A percentile compares a stretch with the other conserved stretches of the same genome.
Evolutionary conservation across 768 basidiomycete genomes (phyloP).

Genomic region (Termitomyces sp.): DNA sequence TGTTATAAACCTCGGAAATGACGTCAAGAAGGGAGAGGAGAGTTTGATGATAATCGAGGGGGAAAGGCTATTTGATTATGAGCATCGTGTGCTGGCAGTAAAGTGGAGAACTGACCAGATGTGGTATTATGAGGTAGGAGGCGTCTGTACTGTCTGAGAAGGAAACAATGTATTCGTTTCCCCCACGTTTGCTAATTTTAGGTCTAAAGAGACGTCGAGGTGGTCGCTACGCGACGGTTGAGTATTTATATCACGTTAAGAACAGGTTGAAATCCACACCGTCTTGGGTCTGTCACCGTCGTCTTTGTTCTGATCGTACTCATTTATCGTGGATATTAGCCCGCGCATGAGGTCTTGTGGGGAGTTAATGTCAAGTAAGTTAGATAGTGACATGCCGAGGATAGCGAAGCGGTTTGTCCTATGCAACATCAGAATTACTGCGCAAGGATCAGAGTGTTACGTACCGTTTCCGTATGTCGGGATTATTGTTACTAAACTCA

Average conservation of each 20-base stretch:
- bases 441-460: constrained; percentile 14
- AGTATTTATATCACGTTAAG: constrained; percentile 4
- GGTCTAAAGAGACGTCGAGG: constrained; percentile 57
- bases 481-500: constrained; percentile 73
- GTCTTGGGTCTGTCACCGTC: constrained; percentile 73
- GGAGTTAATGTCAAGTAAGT: constrained; percentile 75
- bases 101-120: constrained; percentile 51
- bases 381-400: constrained; percentile 84
- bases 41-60: constrained; percentile 86
- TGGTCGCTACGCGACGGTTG: constrained; percentile 18
- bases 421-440: background rate
- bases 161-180: constrained; percentile 59
- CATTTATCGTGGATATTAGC: constrained; percentile 64
- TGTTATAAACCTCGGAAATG: constrained; percentile 85
- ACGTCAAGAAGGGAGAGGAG: constrained; percentile 87
- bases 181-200: constrained; percentile 50
- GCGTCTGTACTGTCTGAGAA: constrained; percentile 57
- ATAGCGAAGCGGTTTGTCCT: constrained; percentile 83
- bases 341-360: constrained; percentile 79
- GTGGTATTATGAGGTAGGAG: constrained; percentile 69
- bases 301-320: constrained; percentile 78
- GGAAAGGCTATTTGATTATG: constrained; percentile 63
- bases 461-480: constrained; percentile 76
- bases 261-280: constrained; percentile 31
- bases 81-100: background rate